Percentiles rank a stretch among this genome's conserved stretches.
Evolutionary conservation across 495 filamentous ascomycete genomes (phyloP).

Genomic region (Annulohypoxylon stygium): DNA sequence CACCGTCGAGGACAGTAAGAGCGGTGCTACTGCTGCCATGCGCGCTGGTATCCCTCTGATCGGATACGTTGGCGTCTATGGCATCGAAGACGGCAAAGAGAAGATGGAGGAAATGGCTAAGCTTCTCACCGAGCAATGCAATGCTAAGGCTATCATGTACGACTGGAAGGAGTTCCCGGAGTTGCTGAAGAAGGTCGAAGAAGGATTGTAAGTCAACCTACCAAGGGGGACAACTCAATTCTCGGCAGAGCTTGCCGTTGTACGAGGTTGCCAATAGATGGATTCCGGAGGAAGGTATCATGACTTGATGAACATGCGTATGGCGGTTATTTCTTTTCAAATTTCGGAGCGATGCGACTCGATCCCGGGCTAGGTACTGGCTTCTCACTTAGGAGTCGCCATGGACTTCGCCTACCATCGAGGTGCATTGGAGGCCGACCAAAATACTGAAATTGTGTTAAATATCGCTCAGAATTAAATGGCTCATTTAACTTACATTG

Average conservation of each 20-base stretch:
- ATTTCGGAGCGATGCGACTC: conserved; percentile 14
- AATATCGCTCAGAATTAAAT: conserved; percentile 37
- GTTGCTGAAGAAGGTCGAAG: conserved; percentile 76
- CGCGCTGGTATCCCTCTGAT: conserved; percentile 86
- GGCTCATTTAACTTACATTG: conserved; percentile 31
- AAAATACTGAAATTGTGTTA: conserved; percentile 29
- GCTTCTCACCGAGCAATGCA: conserved; percentile 72
- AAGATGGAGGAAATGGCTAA: conserved; percentile 81
- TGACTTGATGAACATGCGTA: conserved; percentile 18
- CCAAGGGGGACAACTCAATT: conserved; percentile 9
- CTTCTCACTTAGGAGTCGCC: conserved; percentile 27
- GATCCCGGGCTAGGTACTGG: conserved; percentile 12
- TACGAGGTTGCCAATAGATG: conserved; percentile 4
- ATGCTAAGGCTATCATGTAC: conserved; percentile 82
- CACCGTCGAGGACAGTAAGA: conserved; percentile 91
- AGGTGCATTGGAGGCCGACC: conserved; percentile 10
- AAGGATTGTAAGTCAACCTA: conserved; percentile 40
- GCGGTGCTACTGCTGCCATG: conserved; percentile 82
- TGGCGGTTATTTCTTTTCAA: conserved; percentile 17
- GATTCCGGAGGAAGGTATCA: conserved; percentile 17
- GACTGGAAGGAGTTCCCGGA: conserved; percentile 86
- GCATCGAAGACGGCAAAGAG: conserved; percentile 64
- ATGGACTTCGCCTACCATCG: conserved; percentile 19
- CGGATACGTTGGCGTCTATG: conserved; percentile 89
- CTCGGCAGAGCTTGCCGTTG: conserved; percentile 13